These are phyloP conservation scores for Calonectria naviculata DNA, from an alignment of 2,329 filamentous ascomycete genomes.

Conservation along the genomic window DNA sequence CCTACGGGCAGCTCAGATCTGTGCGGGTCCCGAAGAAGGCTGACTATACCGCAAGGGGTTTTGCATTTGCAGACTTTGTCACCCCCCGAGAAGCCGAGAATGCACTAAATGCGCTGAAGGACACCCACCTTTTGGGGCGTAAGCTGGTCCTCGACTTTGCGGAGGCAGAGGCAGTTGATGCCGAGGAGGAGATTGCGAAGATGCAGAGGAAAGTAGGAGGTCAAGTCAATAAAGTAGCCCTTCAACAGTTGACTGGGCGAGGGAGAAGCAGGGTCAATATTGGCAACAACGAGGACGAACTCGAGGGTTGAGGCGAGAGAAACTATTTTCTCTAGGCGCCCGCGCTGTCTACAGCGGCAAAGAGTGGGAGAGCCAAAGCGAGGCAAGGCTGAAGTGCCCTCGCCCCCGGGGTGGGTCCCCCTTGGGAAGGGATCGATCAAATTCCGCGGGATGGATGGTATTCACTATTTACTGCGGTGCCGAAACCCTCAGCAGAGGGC, in stretches of 20 bases:
- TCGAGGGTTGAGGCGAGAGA: constrained; percentile 46
- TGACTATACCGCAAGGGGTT: constrained; percentile 87
- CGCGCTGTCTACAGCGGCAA: not conserved
- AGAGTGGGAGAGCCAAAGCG: constrained; percentile 19
- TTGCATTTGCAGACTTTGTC: constrained; percentile 96
- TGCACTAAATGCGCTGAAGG: constrained; percentile 89
- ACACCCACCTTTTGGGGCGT: constrained; percentile 93
- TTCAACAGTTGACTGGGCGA: constrained; percentile 87
- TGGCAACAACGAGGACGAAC: constrained; percentile 74
- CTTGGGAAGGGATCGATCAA: constrained; percentile 40
- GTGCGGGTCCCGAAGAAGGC: constrained; percentile 97
- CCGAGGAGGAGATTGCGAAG: constrained; percentile 95
- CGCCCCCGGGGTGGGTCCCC: constrained; percentile 30
- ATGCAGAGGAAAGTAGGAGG: constrained; percentile 96
- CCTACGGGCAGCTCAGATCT: constrained; percentile 92
- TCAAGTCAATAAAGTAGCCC: constrained; percentile 89
- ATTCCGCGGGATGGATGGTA: constrained; percentile 29
- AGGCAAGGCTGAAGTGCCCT: constrained; percentile 39
- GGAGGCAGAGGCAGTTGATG: constrained; percentile 86
- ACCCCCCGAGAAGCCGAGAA: constrained; percentile 90
- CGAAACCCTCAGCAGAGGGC: constrained; percentile 24
- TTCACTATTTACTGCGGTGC: constrained; percentile 26
- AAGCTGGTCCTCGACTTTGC: constrained; percentile 93
- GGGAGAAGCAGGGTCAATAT: constrained; percentile 92
- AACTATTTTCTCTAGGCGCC: constrained; percentile 30